Evolutionary conservation across 495 filamentous ascomycete species (phyloP).

Genomic region (Daldinia grandis): DNA sequence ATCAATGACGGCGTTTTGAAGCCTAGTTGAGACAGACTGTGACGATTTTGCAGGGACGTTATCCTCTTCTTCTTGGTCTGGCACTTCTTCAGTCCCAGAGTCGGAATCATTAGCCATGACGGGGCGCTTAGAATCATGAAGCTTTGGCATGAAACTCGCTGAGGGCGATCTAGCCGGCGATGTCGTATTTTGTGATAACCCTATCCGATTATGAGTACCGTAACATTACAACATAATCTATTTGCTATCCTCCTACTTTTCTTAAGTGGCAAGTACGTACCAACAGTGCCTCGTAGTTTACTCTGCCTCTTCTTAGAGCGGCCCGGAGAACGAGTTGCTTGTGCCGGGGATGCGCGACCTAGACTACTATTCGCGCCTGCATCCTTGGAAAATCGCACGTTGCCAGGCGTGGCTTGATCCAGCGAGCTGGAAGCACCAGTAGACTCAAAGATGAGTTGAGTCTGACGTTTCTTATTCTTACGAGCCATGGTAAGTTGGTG

Average conservation of each 20-base stretch:
- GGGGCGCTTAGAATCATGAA: not conserved
- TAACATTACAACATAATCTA: not conserved
- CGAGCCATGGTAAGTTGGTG: constrained; percentile 31
- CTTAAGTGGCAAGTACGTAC: constrained; percentile 14
- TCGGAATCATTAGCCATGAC: constrained; percentile 26
- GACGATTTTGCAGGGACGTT: constrained; percentile 24
- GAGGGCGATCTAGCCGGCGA: constrained; percentile 10
- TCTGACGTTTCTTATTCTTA: constrained; percentile 41
- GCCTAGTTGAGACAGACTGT: constrained; percentile 41
- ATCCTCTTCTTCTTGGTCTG: constrained; percentile 23
- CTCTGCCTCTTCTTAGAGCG: constrained; percentile 9
- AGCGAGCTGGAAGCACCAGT: constrained; percentile 14
- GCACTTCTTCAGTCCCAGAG: constrained; percentile 17
- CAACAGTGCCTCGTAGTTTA: constrained; percentile 10
- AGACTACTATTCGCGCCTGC: constrained; percentile 18
- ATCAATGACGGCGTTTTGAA: constrained; percentile 24
- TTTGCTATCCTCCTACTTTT: not conserved
- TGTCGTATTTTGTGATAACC: not conserved
- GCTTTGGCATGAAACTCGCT: constrained; percentile 36
- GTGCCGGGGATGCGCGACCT: constrained; percentile 5
- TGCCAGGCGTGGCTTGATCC: constrained; percentile 21
- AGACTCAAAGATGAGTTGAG: constrained; percentile 42
- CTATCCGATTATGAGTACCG: constrained; percentile 14
- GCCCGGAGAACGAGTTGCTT: not conserved
- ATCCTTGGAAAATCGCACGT: constrained; percentile 28